Evolutionary conservation across 2,329 filamentous ascomycete genomes (phyloP), one percentile per base, ranked within the genome.

Genomic region (Xylariaceae sp.): DNA sequence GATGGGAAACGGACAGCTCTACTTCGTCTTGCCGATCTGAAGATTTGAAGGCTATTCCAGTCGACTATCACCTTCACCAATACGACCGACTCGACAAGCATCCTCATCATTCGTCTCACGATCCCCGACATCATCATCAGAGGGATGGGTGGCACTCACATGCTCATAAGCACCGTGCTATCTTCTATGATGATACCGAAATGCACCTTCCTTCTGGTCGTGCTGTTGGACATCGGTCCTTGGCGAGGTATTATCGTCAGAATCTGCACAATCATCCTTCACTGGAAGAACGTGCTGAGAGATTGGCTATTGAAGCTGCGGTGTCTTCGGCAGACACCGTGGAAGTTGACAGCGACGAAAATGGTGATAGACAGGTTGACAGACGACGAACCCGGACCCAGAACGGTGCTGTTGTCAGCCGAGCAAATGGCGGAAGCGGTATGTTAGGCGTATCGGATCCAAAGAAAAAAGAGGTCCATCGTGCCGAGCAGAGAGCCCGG

Each of bases 1-100:
- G 91, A 44, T 98, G 95, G 93, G 95, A 99, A 75, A 97, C 93
- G 0, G 95, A 98, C 71, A 92, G 89, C 62, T 92, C 90, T 9
- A 88, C 84, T n/a, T 96, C 93, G 1, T 96, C 91, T 10, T 81
- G 96, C 37, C 91, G 93, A 62, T 95, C 91, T 0, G 89, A 89
- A 52, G 91, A 96, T 65, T 85, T 96, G 42, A 89, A 87, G 4
- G 86, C 89, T 7, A 86, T 96, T 7, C 90, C 90, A 2, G 88
- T 91, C 29, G 90, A 93, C 61, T 81, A 85, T 44, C 84, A 86
- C 62, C 80, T 84, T 47, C 84, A 89, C 66, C 87, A 89, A 62
- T 90, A 89, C 71, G 87, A 90, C 68, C 84, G 88, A 42, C 81
- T 93, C 5, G 81, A 83, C 66, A 85, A 88, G 70, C 87, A 91